phyloP scores from a whole-genome alignment of 2,329 filamentous ascomycete species.

The Emmonsia crescens region DNA sequence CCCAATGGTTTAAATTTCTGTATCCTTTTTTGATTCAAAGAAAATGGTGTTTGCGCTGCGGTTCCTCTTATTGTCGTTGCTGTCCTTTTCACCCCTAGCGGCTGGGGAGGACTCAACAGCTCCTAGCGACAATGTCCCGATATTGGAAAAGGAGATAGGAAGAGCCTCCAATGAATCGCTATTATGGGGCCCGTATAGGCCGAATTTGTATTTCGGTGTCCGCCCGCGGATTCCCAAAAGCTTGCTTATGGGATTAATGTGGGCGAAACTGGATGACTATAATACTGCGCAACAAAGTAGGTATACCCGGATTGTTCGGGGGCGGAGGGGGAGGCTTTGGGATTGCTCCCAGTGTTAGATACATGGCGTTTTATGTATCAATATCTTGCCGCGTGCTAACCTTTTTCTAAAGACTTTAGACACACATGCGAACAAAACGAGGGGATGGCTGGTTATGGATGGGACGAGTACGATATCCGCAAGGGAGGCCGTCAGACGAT shows the following conservation, averaged over 20 bases:
- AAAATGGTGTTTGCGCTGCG: constrained; percentile 1
- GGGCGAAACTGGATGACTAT: constrained; percentile 76
- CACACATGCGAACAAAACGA: constrained; percentile 95
- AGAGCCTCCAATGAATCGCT: constrained; percentile 64
- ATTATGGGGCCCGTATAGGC: constrained; percentile 90
- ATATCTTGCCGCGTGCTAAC: neutral
- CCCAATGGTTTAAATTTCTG: constrained; percentile 2
- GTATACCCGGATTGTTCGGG: constrained; percentile 23
- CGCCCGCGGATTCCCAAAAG: constrained; percentile 72
- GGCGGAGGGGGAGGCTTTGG: too few species aligned
- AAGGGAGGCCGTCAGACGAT: constrained; percentile 81
- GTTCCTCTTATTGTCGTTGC: constrained; percentile 12
- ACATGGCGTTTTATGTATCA: neutral
- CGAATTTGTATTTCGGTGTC: constrained; percentile 89
- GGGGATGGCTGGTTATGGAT: constrained; percentile 89
- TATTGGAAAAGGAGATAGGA: constrained; percentile 30
- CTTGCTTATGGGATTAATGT: constrained; percentile 73
- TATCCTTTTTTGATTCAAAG: neutral
- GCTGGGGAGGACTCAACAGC: constrained; percentile 11
- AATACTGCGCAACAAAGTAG: constrained; percentile 62
- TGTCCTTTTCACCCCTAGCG: constrained; percentile 10
- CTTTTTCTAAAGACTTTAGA: constrained; percentile 53
- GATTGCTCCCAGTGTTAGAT: neutral
- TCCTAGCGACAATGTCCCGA: constrained; percentile 22
- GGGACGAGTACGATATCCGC: constrained; percentile 92